A percentile compares a stretch with the other conserved stretches of the same genome.
phyloP scores from a whole-genome alignment of 805 yeast species.

The Lipomyces starkeyi region DNA sequence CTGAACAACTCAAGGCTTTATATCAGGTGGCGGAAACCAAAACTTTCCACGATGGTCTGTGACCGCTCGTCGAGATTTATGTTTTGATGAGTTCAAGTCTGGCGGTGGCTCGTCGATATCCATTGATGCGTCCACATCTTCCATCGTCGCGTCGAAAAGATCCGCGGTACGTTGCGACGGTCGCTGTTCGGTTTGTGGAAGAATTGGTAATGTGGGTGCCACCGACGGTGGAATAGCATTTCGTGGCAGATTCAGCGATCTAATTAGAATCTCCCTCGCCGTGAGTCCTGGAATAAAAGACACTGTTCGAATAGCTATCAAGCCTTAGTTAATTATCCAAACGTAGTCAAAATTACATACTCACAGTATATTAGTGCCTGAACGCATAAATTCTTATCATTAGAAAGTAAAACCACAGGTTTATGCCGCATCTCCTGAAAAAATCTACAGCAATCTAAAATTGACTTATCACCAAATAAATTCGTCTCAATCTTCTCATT shows the following conservation, averaged over 20 bases:
- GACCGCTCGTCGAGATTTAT: background rate
- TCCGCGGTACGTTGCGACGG: background rate
- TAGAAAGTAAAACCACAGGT: slow-evolving; percentile 67
- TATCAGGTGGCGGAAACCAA: slow-evolving; percentile 3
- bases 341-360: background rate
- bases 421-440: slow-evolving; percentile 51
- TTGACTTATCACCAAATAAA: slow-evolving; percentile 74
- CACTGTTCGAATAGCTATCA: slow-evolving; percentile 23
- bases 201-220: no score
- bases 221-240: background rate
- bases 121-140: slow-evolving; percentile 8
- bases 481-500: slow-evolving; percentile 57
- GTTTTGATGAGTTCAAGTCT: slow-evolving; percentile 1
- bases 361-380: slow-evolving; percentile 71
- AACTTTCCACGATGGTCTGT: background rate
- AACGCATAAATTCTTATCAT: slow-evolving; percentile 82
- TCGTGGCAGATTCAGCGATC: slow-evolving; percentile 12
- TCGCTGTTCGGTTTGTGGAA: background rate
- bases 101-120: background rate
- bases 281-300: slow-evolving; percentile 26
- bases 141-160: background rate
- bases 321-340: background rate
- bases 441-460: slow-evolving; percentile 81
- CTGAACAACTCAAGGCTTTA: background rate
- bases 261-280: slow-evolving; percentile 14